Conservation (phyloP, 495 filamentous ascomycete species). For the Hypoxylon trugodes region DNA sequence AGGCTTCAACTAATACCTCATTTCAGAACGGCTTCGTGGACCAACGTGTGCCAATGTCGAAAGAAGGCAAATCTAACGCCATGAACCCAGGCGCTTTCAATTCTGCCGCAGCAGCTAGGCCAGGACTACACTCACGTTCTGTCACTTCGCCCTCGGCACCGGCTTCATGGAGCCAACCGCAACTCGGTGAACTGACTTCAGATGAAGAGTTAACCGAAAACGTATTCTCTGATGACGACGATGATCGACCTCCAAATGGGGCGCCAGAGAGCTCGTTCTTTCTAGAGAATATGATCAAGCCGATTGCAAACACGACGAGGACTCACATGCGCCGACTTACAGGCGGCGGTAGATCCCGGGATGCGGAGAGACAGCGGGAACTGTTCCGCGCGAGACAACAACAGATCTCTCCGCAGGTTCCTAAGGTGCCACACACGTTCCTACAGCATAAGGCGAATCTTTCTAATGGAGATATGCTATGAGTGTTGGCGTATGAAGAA, state of each 20-base stretch:
- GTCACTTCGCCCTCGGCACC: conserved; percentile 73
- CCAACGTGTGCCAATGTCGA: conserved; percentile 60
- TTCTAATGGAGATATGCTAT: conserved; percentile 33
- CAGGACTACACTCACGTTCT: conserved; percentile 73
- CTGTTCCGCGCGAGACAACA: conserved; percentile 55
- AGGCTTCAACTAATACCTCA: conserved; percentile 69
- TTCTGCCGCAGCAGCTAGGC: conserved; percentile 46
- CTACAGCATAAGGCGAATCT: conserved; percentile 40
- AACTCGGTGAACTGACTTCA: conserved; percentile 65
- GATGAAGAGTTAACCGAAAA: conserved; percentile 60
- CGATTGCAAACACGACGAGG: conserved; percentile 59
- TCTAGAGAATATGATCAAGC: conserved; percentile 72
- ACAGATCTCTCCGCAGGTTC: conserved; percentile 61
- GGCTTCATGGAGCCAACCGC: conserved; percentile 60
- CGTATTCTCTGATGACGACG: conserved; percentile 62
- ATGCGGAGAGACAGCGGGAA: conserved; percentile 69
- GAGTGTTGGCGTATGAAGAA: neutral
- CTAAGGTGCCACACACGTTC: conserved; percentile 63
- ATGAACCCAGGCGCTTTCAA: conserved; percentile 71
- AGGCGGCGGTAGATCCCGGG: conserved; percentile 63
- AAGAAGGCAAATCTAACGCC: conserved; percentile 62
- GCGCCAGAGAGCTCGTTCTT: conserved; percentile 65
- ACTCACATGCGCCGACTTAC: conserved; percentile 74
- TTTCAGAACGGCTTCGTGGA: conserved; percentile 92
- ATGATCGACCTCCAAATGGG: conserved; percentile 52